A percentile compares a stretch with the other conserved stretches of the same genome.
These are phyloP conservation scores for Jaminaea rosea DNA, from an alignment of 1,284 basidiomycete genomes.

Conservation along the genomic window DNA sequence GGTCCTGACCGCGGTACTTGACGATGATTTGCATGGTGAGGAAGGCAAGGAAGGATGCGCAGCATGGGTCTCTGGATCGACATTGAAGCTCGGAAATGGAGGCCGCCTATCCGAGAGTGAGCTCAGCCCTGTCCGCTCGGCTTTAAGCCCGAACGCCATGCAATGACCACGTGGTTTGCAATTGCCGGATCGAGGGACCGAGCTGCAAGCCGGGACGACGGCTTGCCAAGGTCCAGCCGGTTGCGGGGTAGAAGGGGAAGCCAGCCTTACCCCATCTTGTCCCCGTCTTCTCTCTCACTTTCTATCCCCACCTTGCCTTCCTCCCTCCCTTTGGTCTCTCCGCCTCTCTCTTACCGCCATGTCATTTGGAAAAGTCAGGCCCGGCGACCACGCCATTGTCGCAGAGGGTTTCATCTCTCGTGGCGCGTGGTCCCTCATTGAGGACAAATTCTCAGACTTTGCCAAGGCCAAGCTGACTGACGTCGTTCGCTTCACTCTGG, in stretches of 20 bases:
- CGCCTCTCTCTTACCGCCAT: not conserved
- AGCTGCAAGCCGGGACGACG: no score
- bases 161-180: no score
- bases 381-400: slow-evolving; percentile 3
- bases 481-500: slow-evolving; percentile 76
- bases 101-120: no score
- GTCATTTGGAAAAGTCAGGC: not conserved
- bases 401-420: slow-evolving; percentile 19
- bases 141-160: no score
- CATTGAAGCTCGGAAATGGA: no score
- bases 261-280: not conserved
- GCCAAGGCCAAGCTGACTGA: slow-evolving; percentile 77
- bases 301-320: not conserved
- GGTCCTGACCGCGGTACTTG: slow-evolving; percentile 13
- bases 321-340: not conserved
- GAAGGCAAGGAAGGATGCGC: not conserved
- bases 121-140: no score
- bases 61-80: no score
- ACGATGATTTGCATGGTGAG: slow-evolving; percentile 5
- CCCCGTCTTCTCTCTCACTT: not conserved
- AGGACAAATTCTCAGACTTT: slow-evolving; percentile 60
- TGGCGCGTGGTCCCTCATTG: slow-evolving; percentile 46
- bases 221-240: no score
- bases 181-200: no score
- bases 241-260: not conserved